Conservation (phyloP, 2,329 filamentous ascomycete species). For the Exophiala mesophila region DNA sequence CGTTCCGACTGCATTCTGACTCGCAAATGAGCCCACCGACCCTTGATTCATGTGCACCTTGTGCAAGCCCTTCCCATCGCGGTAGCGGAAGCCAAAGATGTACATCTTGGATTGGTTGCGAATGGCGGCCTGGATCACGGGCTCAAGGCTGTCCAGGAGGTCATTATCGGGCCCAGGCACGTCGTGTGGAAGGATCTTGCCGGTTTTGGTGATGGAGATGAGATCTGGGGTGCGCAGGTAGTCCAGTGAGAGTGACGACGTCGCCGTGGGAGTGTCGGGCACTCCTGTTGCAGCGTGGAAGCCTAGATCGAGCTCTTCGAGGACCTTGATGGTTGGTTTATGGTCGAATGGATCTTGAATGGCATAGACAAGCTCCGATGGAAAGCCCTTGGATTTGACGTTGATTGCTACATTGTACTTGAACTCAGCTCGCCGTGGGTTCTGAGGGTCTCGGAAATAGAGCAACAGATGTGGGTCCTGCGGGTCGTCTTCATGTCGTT, state of each 20-base stretch:
- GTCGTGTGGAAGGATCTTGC: not conserved
- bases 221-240: not conserved
- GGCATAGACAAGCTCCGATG: not conserved
- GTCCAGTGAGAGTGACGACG: not conserved
- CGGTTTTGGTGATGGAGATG: not conserved
- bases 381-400: not conserved
- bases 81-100: not conserved
- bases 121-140: not conserved
- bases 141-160: not conserved
- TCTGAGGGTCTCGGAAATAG: not conserved
- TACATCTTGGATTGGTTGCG: not conserved
- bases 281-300: not conserved
- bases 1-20: not conserved
- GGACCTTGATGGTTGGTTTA: not conserved
- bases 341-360: not conserved
- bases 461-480: not conserved
- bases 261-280: not conserved
- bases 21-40: not conserved
- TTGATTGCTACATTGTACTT: constrained; percentile 1
- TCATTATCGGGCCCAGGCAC: not conserved
- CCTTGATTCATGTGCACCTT: constrained; percentile 2
- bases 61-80: not conserved
- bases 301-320: not conserved
- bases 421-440: not conserved
- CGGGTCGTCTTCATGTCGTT: constrained; percentile 1